Evolutionary conservation across 140 eudicot species (phyloP).

Genomic region (Ambrosia hybrid): DNA sequence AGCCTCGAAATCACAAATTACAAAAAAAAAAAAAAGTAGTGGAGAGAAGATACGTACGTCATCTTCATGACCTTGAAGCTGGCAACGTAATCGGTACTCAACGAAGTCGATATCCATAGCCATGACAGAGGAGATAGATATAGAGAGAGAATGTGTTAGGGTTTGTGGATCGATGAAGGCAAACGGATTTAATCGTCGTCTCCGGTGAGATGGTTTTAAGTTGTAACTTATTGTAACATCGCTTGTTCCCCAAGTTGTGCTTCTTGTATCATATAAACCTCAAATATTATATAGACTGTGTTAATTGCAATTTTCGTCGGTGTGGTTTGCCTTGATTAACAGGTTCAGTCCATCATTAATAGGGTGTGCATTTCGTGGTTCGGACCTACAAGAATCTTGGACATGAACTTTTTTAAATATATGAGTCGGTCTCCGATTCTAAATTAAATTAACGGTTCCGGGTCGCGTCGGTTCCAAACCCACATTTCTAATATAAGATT

Average conservation of each 20-base stretch:
- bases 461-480: no score
- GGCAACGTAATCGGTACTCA: constrained; percentile 62
- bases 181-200: constrained; percentile 22
- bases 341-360: no score
- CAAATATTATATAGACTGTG: not conserved
- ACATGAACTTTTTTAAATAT: no score
- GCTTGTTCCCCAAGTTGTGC: constrained; percentile 40
- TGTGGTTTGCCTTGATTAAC: no score
- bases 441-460: no score
- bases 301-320: no score
- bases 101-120: constrained; percentile 79
- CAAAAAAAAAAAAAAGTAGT: not conserved
- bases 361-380: no score
- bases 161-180: constrained; percentile 12
- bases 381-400: no score
- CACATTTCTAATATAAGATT: no score
- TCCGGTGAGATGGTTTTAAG: constrained; percentile 25
- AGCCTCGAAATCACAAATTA: not conserved
- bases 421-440: no score
- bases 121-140: not conserved
- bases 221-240: constrained; percentile 4
- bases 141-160: constrained; percentile 16
- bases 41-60: constrained; percentile 54
- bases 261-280: constrained; percentile 21
- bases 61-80: constrained; percentile 88